A percentile compares a stretch with the other conserved stretches of the same genome.
Conservation (phyloP, 2,329 filamentous ascomycete species). For the Xylaria sp. region DNA sequence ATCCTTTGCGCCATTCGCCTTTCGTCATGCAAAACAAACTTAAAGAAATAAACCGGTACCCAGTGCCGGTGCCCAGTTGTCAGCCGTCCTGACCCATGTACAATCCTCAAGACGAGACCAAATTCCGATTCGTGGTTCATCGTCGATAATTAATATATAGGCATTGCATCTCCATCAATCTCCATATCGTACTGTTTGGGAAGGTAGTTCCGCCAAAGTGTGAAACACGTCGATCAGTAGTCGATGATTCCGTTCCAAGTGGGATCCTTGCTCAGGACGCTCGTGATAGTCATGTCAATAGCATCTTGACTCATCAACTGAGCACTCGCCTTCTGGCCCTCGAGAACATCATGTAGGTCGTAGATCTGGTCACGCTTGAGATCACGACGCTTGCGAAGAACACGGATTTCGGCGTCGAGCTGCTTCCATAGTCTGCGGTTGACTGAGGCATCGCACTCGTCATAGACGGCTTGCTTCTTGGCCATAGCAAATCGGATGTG, state of each 20-base stretch:
- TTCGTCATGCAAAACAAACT: background rate
- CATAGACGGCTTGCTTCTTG: slow-evolving; percentile 57
- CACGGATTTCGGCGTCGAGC: slow-evolving; percentile 56
- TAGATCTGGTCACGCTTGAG: slow-evolving; percentile 77
- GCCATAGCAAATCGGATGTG: slow-evolving; percentile 69
- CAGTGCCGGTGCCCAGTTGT: too few species aligned
- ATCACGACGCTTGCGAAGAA: slow-evolving; percentile 59
- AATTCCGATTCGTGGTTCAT: background rate
- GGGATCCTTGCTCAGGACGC: slow-evolving; percentile 37
- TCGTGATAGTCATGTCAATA: slow-evolving; percentile 58
- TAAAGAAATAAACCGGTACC: background rate
- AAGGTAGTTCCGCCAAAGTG: background rate
- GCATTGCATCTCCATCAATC: background rate
- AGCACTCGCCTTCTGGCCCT: slow-evolving; percentile 66
- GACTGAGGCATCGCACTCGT: slow-evolving; percentile 59
- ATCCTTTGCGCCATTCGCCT: slow-evolving; percentile 1
- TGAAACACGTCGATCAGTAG: slow-evolving; percentile 17
- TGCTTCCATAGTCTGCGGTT: slow-evolving; percentile 59
- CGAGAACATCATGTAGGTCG: slow-evolving; percentile 74
- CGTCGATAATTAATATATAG: background rate
- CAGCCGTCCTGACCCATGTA: background rate
- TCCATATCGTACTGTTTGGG: background rate
- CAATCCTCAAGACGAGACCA: background rate
- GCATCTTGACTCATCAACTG: slow-evolving; percentile 58
- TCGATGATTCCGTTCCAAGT: slow-evolving; percentile 30